phyloP scores from a whole-genome alignment of 2,329 filamentous ascomycete species.

The Ophiosphaerella korrae region DNA sequence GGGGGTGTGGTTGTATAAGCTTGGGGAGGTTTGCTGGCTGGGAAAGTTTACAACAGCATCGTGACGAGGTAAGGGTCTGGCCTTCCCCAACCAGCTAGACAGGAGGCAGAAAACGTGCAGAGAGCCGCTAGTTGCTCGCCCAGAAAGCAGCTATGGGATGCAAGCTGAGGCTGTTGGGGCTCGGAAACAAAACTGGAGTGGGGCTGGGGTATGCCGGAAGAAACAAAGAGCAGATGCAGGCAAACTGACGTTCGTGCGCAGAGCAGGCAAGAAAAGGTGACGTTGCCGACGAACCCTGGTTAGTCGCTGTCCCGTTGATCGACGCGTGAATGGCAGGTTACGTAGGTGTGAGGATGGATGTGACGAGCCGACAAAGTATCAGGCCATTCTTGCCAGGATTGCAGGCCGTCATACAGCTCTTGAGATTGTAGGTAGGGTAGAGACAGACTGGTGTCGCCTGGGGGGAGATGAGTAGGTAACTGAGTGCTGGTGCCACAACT shows the following conservation, averaged over 20 bases:
- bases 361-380: background rate
- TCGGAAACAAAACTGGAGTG: background rate
- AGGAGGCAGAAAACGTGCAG: too few relatives aligned
- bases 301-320: background rate
- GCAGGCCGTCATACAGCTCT: background rate
- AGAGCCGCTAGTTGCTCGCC: too few relatives aligned
- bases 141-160: background rate
- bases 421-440: background rate
- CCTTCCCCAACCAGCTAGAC: too few relatives aligned
- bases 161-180: background rate
- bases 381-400: constrained; percentile 2
- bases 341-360: too few relatives aligned
- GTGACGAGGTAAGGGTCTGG: too few relatives aligned
- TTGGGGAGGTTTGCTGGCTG: too few relatives aligned
- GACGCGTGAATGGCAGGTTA: too few relatives aligned
- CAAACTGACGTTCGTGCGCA: background rate
- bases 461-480: background rate
- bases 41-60: too few relatives aligned
- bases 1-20: too few relatives aligned
- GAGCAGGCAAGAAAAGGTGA: background rate
- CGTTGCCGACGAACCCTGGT: constrained; percentile 1
- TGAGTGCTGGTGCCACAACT: background rate
- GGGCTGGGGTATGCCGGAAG: background rate
- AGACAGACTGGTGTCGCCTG: background rate
- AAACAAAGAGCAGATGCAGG: too few relatives aligned